phyloP scores from a whole-genome alignment of 2,329 filamentous ascomycete genomes.

The Teratosphaeria zuluensis region DNA sequence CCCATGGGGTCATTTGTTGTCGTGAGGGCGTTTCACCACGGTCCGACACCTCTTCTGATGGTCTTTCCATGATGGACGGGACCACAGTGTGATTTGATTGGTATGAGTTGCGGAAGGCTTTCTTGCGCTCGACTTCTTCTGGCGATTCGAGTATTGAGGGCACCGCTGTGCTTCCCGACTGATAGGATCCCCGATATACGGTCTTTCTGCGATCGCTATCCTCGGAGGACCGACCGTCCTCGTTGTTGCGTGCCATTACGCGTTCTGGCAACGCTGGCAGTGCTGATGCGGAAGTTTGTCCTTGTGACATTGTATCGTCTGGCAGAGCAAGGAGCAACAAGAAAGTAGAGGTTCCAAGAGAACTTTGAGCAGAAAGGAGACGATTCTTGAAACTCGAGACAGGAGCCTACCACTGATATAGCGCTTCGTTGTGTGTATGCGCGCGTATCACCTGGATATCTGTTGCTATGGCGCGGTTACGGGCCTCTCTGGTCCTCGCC shows the following conservation, averaged over 20 bases:
- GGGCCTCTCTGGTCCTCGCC: background rate
- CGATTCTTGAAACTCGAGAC: background rate
- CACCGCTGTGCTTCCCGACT: background rate
- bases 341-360: background rate
- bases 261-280: background rate
- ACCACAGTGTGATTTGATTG: conserved; percentile 1
- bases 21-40: background rate
- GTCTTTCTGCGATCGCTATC: background rate
- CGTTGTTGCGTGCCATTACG: background rate
- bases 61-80: conserved; percentile 1
- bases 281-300: background rate
- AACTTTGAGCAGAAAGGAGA: background rate
- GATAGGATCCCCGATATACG: background rate
- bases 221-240: background rate
- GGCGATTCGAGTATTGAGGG: background rate
- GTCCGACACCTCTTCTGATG: background rate
- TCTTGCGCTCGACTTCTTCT: conserved; percentile 1
- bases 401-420: background rate
- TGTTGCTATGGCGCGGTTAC: background rate
- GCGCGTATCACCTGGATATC: background rate
- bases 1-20: conserved; percentile 1
- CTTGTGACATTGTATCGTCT: background rate
- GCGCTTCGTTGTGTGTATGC: background rate
- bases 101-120: conserved; percentile 1
- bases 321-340: background rate